Evolutionary conservation across 345 rosid genomes (phyloP), one percentile per base, ranked within the genome.

Genomic region (Eucalyptus urophylla): DNA sequence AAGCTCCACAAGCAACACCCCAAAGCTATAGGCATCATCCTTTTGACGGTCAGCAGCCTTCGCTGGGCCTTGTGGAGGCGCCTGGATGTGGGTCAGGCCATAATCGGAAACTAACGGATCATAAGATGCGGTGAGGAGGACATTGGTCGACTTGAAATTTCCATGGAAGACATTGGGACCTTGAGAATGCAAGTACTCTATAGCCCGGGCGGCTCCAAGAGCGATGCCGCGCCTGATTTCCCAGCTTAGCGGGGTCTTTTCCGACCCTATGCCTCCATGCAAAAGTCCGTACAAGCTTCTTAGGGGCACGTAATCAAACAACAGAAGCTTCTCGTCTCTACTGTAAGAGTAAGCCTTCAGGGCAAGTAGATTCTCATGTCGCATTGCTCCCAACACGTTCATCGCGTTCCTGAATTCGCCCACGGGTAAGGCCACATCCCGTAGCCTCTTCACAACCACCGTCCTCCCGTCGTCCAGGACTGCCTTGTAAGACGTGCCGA

Each of bases 1-100:
- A 45, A 45, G 93, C 92, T 97, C 99, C 2, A 97, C 95, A 80
- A 96, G 92, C 87, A 97, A 92, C 47, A 97, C 96, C n/a, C 98
- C 98, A 25, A 96, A 97, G 91, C 98, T 93, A 91, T 95, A 97
- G 80, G 93, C 95, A 51, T 97, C 99, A 15, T 97, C 95, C 89
- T 95, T 96, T 7, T 14, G 8, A 1, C 2, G 72, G 62, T 95
- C 97, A 14, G 95, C 95, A 81, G 94, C 95, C 93, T 95, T 98
- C 8, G 97, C 94, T 87, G 97, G 93, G 94, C 90, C 87, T 95
- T 95, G 95, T 94, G 94, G n/a, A 95, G 93, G 33, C 2, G 72
- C 33, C 8, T 4, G n/a, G 8, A 60, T 13, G 72, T 96, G 94
- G 43, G 97, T 88, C 86, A 96, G 89, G 27, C 99, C 98, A 50